Base-by-base conservation (phyloP, 352 stramenopile genomes). In the Phytophthora pluvialis region DNA sequence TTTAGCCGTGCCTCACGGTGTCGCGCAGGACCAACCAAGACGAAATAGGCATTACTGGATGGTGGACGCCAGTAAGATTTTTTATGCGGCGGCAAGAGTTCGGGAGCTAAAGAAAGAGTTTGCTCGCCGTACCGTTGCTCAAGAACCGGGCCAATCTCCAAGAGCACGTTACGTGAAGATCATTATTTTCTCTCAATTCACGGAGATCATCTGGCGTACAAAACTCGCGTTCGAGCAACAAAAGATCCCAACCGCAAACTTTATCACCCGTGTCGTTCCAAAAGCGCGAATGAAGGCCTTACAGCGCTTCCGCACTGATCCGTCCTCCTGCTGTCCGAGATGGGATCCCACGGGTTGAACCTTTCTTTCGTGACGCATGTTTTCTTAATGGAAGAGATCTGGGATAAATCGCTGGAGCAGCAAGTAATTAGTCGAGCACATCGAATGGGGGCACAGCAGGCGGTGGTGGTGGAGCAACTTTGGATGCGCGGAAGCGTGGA, bases 351-450 rank as follows among this genome's bases (percentile, higher is more conserved):
- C 55, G 97, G 97, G 13, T 81, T 99, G 38, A 94, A 99, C 57
- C 70, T 99, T 13, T 98, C 89, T 56, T 99, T 99, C 73, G 93
- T 98, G 12, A 99, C 96, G 18, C 94, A 99, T 73, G 97, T 99
- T n/a, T 98, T 98, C 63, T 66, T 99, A 26, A 84, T 98, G 58
- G 95, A 99, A 32, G 86, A 98, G 49, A 96, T 99, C 32, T 98
- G 86, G 83, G 96, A 99, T 69, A 95, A 96, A 59, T 95, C 84
- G 9, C 69, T 99, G 11, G 86, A 98, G 67, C 73, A 95, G 21
- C 97, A 99, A 75, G 94, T 98, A n/a, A 81, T 99, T 15, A 93
- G 91, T 40, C 81, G 97, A 33, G 96, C 97, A 0, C 97, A 98
- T 77, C 82, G 97, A 48, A 98, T 99, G 87, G 97, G 97, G 26